Conservation (phyloP, 2,329 filamentous ascomycete genomes). For the Alternaria alternata region DNA sequence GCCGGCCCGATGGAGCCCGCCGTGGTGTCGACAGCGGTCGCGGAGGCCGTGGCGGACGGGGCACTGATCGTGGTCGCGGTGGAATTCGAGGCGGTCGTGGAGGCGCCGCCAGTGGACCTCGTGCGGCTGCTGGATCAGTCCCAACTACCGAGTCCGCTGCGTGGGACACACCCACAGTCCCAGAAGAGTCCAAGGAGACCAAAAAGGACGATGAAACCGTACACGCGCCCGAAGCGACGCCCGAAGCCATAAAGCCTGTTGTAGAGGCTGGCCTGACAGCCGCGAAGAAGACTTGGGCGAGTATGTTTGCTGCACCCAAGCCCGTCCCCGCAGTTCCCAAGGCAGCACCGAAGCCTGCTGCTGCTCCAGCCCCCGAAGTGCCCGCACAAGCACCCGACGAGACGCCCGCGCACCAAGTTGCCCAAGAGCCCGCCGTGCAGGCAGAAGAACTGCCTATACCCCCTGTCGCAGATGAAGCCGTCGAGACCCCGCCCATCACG, state of each 20-base stretch:
- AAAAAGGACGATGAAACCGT: conserved; percentile 34
- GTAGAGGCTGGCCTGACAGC: conserved; percentile 41
- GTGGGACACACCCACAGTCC: conserved; percentile 61
- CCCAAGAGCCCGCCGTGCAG: conserved; percentile 47
- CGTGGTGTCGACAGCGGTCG: conserved; percentile 49
- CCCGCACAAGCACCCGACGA: conserved; percentile 43
- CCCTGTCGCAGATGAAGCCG: conserved; percentile 49
- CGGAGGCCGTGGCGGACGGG: conserved; percentile 60
- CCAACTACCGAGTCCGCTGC: conserved; percentile 74
- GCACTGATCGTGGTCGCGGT: conserved; percentile 64
- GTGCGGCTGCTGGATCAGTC: conserved; percentile 64
- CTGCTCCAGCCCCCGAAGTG: conserved; percentile 50
- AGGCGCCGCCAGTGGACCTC: conserved; percentile 70
- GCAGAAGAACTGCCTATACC: conserved; percentile 53
- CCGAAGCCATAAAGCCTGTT: conserved; percentile 28
- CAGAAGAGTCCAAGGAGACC: conserved; percentile 29
- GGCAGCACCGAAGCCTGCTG: conserved; percentile 43
- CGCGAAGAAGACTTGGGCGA: conserved; percentile 63
- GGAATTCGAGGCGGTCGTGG: conserved; percentile 68
- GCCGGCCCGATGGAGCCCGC: conserved; percentile 31
- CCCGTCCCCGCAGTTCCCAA: conserved; percentile 54
- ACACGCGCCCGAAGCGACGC: conserved; percentile 26
- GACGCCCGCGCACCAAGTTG: conserved; percentile 51
- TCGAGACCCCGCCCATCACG: conserved; percentile 40
- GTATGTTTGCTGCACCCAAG: conserved; percentile 61